Base-by-base conservation (phyloP, 345 rosid species). In the Lepidium sativum region DNA sequence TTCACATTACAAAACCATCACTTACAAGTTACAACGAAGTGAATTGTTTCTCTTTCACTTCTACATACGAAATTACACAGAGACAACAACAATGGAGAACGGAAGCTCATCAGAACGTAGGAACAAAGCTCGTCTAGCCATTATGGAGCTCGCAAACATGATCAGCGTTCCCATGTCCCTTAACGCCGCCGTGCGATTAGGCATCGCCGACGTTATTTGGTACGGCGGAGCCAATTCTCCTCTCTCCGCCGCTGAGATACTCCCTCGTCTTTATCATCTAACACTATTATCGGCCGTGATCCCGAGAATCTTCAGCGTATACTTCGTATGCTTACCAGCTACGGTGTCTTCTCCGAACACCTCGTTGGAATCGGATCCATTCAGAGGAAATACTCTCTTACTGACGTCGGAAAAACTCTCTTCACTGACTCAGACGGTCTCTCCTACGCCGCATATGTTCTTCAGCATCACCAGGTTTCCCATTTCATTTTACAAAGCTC, bases 151-250 rank as follows among this genome's bases (percentile, higher is more conserved):
- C 13, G 85, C 97, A 39, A 89, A 89, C 85, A 85, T 92, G 97
- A 78, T 85, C 32, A 92, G 98, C 63, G 92, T 92, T 15, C 97
- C 97, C 32, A 89, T 89, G 98, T 85, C 89, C 8, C 91, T 92
- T 37, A 79, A 80, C 68, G 98, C 98, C 47, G 63, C 78, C 63
- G 86, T 84, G 4, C 79, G 83, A 35, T 84, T 92, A 54, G 83
- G 86, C 62, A 82, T 89, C 16, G 79, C 95, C 16, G 95, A 92
- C 64, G 91, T 86, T 50, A 81, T 92, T 68, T 92, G 98, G 98
- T 81, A 83, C 65, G 73, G 63, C 44, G 98, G 95, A 14, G 75
- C 76, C 72, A 92, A 92, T 71, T 18, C 72, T 41, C 95, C 98
- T 5, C 79, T 89, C 76, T 75, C 96, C 62, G 83, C 97, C 72